phyloP scores from a whole-genome alignment of 83 land plant genomes.

The Thuja plicata region DNA sequence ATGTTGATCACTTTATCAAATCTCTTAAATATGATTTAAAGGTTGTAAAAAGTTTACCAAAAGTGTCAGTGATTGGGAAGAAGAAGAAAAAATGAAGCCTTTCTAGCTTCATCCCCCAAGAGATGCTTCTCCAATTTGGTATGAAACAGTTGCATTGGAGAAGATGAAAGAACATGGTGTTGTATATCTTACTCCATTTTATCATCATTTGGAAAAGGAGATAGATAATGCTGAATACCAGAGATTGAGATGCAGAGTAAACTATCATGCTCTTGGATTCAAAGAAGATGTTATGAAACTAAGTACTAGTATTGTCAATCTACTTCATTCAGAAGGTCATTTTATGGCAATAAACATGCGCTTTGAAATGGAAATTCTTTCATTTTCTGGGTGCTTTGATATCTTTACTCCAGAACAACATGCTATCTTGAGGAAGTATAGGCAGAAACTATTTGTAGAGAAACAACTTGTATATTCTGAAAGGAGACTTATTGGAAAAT shows the following conservation, averaged over 20 bases:
- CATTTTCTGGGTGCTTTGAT: conserved; percentile 95
- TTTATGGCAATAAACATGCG: conserved; percentile 97
- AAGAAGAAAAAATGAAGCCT: conserved; percentile 70
- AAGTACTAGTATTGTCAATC: conserved; percentile 64
- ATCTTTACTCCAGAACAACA: conserved; percentile 88
- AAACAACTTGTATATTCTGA: conserved; percentile 64
- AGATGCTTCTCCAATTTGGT: conserved; percentile 89
- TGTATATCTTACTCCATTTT: conserved; percentile 90
- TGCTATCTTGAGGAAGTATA: conserved; percentile 67
- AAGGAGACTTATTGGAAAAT: conserved; percentile 92
- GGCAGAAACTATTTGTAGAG: conserved; percentile 77
- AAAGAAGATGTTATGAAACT: conserved; percentile 81
- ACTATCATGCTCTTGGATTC: conserved; percentile 87
- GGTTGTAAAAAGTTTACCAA: conserved; percentile 73
- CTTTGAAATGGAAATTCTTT: conserved; percentile 97
- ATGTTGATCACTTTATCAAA: conserved; percentile 88
- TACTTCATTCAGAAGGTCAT: conserved; percentile 76
- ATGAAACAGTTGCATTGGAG: conserved; percentile 75
- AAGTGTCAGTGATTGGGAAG: conserved; percentile 50
- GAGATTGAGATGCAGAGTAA: conserved; percentile 85
- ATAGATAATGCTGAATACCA: conserved; percentile 84
- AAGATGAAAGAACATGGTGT: conserved; percentile 96
- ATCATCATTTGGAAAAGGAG: conserved; percentile 92
- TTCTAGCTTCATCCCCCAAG: conserved; percentile 89
- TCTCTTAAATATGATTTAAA: conserved; percentile 72